A percentile compares a stretch with the other conserved stretches of the same genome.
phyloP scores from a whole-genome alignment of 1,284 basidiomycete genomes.

The Moesziomyces sp. region DNA sequence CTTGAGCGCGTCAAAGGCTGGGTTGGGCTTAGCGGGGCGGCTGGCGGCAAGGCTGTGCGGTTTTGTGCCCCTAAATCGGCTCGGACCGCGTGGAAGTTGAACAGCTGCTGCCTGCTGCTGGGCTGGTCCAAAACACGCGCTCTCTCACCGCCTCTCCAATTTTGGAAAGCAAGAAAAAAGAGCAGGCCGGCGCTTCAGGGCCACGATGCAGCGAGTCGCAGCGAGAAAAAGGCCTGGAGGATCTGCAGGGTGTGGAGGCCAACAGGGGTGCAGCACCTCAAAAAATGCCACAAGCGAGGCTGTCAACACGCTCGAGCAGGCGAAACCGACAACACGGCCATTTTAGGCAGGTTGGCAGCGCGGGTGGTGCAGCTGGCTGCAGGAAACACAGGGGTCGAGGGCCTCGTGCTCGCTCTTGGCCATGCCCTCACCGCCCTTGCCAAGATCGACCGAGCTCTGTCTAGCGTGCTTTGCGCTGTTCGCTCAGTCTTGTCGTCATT shows the following conservation, averaged over 20 bases:
- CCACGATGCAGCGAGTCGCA: not conserved
- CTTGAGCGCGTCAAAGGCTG: not conserved
- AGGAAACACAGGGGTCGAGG: not conserved
- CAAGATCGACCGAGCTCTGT: conserved; percentile 2
- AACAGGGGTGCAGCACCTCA: not conserved
- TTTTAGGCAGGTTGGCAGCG: not conserved
- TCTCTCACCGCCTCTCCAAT: no score
- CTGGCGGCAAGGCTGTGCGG: not conserved
- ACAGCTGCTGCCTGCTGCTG: not conserved
- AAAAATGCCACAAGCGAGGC: not conserved
- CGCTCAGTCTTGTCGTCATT: not conserved
- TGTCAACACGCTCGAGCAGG: not conserved
- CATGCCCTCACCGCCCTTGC: not conserved
- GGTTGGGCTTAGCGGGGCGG: not conserved
- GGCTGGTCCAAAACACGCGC: no score
- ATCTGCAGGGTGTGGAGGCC: not conserved
- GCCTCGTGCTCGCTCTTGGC: conserved; percentile 6
- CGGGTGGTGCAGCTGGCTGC: not conserved
- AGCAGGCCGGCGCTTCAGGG: no score
- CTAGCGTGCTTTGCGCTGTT: not conserved
- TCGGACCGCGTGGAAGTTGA: not conserved
- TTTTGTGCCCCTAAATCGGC: conserved; percentile 6
- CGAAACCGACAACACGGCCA: not conserved
- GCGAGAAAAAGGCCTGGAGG: no score
- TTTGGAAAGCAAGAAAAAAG: not conserved